Conservation (phyloP, 2,329 filamentous ascomycete genomes). For the Cryphonectria radicalis region DNA sequence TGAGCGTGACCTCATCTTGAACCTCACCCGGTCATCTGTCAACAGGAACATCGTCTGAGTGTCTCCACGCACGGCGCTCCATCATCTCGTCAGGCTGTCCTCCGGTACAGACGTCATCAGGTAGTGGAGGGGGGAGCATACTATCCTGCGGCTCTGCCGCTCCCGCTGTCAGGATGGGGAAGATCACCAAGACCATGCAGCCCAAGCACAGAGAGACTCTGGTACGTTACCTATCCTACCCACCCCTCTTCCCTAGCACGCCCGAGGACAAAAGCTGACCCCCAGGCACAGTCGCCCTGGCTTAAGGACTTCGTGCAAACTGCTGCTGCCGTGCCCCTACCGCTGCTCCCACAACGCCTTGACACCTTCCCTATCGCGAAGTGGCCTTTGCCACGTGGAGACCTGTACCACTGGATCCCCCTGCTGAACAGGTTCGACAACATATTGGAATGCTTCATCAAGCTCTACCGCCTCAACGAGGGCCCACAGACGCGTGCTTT, state of each 20-base stretch:
- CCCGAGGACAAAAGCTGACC: conserved; percentile 36
- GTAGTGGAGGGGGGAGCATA: conserved; percentile 63
- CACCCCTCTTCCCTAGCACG: conserved; percentile 1
- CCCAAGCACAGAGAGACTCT: conserved; percentile 69
- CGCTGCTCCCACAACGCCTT: conserved; percentile 77
- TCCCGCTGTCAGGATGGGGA: conserved; percentile 64
- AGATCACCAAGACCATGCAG: conserved; percentile 70
- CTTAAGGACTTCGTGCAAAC: conserved; percentile 78
- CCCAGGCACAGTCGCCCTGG: conserved; percentile 73
- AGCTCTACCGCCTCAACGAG: conserved; percentile 76
- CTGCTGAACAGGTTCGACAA: conserved; percentile 91
- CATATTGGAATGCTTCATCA: conserved; percentile 80
- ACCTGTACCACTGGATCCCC: conserved; percentile 97
- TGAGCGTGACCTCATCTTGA: neutral
- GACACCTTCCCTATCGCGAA: conserved; percentile 74
- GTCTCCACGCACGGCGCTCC: conserved; percentile 37
- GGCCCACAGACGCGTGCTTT: conserved; percentile 84
- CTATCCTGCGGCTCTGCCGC: conserved; percentile 62
- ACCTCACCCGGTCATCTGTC: neutral
- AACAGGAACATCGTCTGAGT: neutral
- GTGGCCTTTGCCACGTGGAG: conserved; percentile 95
- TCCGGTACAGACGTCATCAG: conserved; percentile 43
- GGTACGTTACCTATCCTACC: conserved; percentile 49
- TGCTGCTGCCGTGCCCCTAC: conserved; percentile 70
- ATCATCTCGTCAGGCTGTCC: conserved; percentile 45